Conservation (phyloP, 179 eudicot genomes). For the Spergularia azorica region DNA sequence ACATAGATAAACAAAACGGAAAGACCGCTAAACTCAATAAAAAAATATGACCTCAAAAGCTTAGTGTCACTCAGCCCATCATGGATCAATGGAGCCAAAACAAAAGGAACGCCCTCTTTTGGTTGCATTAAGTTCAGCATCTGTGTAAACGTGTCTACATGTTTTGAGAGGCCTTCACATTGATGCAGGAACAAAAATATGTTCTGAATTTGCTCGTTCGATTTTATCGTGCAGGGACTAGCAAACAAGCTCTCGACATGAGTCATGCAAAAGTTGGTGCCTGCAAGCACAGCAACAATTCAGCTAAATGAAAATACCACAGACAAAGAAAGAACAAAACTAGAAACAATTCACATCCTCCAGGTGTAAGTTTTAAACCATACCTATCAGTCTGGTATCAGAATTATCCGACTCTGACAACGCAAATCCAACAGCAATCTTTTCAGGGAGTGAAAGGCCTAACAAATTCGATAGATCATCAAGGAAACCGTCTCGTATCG, state of each 20-base stretch:
- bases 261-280: constrained; percentile 76
- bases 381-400: constrained; percentile 65
- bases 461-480: constrained; percentile 62
- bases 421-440: constrained; percentile 85
- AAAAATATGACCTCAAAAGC: constrained; percentile 49
- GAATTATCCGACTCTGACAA: constrained; percentile 65
- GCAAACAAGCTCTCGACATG: constrained; percentile 65
- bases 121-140: constrained; percentile 62
- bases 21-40: background rate
- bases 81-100: constrained; percentile 65
- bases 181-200: constrained; percentile 70
- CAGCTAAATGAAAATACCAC: constrained; percentile 5
- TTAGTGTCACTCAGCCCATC: constrained; percentile 53
- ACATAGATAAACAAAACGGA: background rate
- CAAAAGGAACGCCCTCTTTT: constrained; percentile 52
- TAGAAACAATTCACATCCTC: constrained; percentile 1
- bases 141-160: constrained; percentile 73
- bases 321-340: background rate
- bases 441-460: constrained; percentile 60
- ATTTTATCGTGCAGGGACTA: constrained; percentile 44
- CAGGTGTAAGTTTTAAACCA: constrained; percentile 18
- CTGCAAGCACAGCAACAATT: constrained; percentile 42
- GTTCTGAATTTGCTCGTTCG: constrained; percentile 69
- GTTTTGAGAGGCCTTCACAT: constrained; percentile 75
- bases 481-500: constrained; percentile 66